Evolutionary conservation across 805 yeast species (phyloP).

Genomic region (Saturnispora saitoi): DNA sequence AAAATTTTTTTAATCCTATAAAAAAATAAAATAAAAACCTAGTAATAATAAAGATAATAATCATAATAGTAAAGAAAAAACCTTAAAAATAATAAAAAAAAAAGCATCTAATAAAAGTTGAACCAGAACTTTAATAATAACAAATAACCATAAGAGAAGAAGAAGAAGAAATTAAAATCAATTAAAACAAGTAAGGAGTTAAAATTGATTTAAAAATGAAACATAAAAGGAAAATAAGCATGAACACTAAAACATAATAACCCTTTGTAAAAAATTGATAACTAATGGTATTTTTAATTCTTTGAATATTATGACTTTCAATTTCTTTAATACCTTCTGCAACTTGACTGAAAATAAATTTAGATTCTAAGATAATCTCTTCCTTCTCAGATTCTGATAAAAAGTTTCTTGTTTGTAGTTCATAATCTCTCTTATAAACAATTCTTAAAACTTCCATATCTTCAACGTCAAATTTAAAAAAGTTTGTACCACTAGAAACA

Average conservation of each 20-base stretch:
- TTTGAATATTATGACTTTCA: conserved; percentile 53
- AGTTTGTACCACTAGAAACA: conserved; percentile 54
- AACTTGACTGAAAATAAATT: conserved; percentile 57
- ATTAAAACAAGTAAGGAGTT: not conserved
- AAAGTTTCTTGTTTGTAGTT: conserved; percentile 62
- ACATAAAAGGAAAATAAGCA: conserved; percentile 28
- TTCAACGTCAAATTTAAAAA: conserved; percentile 56
- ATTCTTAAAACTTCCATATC: conserved; percentile 60
- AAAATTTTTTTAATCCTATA: not conserved
- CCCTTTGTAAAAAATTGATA: conserved; percentile 47
- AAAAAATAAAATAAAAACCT: not conserved
- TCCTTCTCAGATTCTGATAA: conserved; percentile 63
- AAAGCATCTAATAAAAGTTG: not conserved
- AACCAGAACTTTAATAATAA: not conserved
- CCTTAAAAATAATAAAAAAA: not conserved
- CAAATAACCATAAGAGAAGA: not conserved
- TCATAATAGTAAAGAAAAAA: not conserved
- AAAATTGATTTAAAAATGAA: conserved; percentile 17
- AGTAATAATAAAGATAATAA: not conserved
- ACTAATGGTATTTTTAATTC: conserved; percentile 45
- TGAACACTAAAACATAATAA: conserved; percentile 34
- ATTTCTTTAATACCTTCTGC: conserved; percentile 55
- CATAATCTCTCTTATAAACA: conserved; percentile 66
- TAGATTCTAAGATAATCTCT: conserved; percentile 60
- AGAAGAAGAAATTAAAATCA: not conserved